Evolutionary conservation across 2,329 filamentous ascomycete species (phyloP).

Genomic region (Aspergillus sp.): DNA sequence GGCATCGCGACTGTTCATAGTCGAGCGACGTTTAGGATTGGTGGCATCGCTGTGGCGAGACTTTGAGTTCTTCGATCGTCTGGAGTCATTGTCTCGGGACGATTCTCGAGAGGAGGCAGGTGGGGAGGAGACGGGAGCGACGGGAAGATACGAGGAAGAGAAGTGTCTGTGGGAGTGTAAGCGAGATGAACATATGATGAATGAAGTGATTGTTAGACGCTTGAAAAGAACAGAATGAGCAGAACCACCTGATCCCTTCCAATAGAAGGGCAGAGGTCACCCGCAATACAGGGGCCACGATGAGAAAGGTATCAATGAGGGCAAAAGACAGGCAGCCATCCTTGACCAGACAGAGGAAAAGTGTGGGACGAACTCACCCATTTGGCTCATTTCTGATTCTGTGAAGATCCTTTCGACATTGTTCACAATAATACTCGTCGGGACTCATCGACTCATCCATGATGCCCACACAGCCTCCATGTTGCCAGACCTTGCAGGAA

Average conservation of each 20-base stretch:
- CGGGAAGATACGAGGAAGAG: constrained; percentile 57
- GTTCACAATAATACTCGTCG: constrained; percentile 96
- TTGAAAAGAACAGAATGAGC: background rate
- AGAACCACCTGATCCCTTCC: background rate
- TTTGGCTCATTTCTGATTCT: constrained; percentile 70
- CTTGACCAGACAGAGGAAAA: background rate
- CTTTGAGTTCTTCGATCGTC: constrained; percentile 34
- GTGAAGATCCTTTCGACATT: constrained; percentile 86
- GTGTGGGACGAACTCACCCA: constrained; percentile 58
- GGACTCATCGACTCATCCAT: constrained; percentile 88
- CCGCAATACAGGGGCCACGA: too few species aligned
- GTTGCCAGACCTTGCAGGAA: constrained; percentile 96
- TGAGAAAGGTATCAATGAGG: background rate
- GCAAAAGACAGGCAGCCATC: background rate
- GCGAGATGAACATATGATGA: constrained; percentile 13
- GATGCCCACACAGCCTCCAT: constrained; percentile 94
- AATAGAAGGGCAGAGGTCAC: too few species aligned
- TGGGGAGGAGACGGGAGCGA: constrained; percentile 43
- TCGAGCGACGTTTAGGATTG: constrained; percentile 76
- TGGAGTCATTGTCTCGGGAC: constrained; percentile 29
- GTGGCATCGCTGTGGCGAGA: constrained; percentile 47
- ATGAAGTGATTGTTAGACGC: background rate
- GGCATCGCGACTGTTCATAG: constrained; percentile 93
- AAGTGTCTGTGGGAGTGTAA: constrained; percentile 44
- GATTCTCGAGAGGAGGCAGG: constrained; percentile 37